Evolutionary conservation across 495 filamentous ascomycete species (phyloP).

Genomic region (Cudoniella acicularis): DNA sequence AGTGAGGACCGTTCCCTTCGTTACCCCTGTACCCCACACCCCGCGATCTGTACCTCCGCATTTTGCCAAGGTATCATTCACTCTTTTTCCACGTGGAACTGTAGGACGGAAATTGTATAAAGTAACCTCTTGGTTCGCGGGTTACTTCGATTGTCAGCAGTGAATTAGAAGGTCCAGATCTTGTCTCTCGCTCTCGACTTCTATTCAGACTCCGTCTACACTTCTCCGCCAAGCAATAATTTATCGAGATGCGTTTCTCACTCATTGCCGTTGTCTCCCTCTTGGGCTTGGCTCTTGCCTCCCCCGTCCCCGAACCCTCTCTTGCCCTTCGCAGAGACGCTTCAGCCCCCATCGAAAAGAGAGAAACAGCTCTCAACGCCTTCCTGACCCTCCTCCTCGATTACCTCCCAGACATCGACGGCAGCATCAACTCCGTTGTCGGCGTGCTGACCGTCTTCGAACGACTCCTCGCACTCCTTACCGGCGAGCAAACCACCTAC

Average conservation of each 20-base stretch:
- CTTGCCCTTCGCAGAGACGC: too few relatives aligned
- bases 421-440: conserved; percentile 16
- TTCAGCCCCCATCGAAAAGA: conserved; percentile 27
- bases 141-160: neutral
- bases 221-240: too few relatives aligned
- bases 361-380: conserved; percentile 22
- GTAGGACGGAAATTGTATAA: neutral
- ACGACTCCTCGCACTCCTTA: conserved; percentile 19
- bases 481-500: conserved; percentile 33
- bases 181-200: too few relatives aligned
- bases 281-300: conserved; percentile 10
- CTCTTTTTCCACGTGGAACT: neutral
- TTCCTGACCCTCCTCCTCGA: conserved; percentile 28
- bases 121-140: neutral
- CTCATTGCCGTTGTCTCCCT: conserved; percentile 8
- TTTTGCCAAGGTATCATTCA: neutral
- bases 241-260: conserved; percentile 6
- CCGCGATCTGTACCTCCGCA: neutral
- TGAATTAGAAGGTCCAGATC: neutral
- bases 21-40: neutral
- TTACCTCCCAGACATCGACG: conserved; percentile 25
- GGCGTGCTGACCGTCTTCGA: conserved; percentile 24
- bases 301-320: conserved; percentile 12
- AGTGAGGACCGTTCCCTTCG: neutral
- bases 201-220: too few relatives aligned